Evolutionary conservation across 2,329 filamentous ascomycete genomes (phyloP).

Genomic region (Mariannaea elegans): DNA sequence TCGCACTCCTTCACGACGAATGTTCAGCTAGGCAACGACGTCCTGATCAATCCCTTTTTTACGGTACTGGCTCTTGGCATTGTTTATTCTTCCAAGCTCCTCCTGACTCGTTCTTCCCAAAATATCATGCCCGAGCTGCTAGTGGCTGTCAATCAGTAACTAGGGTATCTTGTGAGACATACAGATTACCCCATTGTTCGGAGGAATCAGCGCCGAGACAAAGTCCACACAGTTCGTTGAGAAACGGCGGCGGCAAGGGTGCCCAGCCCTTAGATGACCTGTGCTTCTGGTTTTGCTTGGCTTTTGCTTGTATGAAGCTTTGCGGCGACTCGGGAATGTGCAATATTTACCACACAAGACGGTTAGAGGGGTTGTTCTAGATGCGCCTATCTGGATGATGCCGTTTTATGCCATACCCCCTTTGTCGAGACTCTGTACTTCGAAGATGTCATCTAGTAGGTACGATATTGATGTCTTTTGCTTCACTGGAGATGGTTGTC

Average conservation of each 20-base stretch:
- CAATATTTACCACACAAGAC: constrained; percentile 8
- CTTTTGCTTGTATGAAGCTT: not conserved
- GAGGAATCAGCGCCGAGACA: constrained; percentile 31
- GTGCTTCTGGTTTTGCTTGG: constrained; percentile 14
- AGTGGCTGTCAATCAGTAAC: not conserved
- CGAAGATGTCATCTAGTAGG: too few relatives aligned
- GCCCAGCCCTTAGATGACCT: constrained; percentile 20
- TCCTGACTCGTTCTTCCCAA: too few relatives aligned
- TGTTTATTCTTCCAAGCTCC: not conserved
- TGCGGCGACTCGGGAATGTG: not conserved
- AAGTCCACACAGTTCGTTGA: constrained; percentile 1
- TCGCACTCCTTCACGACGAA: too few relatives aligned
- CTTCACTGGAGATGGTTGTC: too few relatives aligned
- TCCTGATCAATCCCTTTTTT: too few relatives aligned
- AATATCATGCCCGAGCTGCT: too few relatives aligned
- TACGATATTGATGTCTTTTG: too few relatives aligned
- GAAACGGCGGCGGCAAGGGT: constrained; percentile 16
- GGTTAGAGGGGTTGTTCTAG: not conserved
- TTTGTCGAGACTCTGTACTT: not conserved
- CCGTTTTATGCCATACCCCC: not conserved
- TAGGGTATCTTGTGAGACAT: constrained; percentile 23
- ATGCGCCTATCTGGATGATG: constrained; percentile 10
- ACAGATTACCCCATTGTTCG: constrained; percentile 17
- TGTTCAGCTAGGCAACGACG: too few relatives aligned
- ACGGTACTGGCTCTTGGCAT: not conserved